Conservation (phyloP, 495 filamentous ascomycete genomes). For the Chaetomidium leptoderma region DNA sequence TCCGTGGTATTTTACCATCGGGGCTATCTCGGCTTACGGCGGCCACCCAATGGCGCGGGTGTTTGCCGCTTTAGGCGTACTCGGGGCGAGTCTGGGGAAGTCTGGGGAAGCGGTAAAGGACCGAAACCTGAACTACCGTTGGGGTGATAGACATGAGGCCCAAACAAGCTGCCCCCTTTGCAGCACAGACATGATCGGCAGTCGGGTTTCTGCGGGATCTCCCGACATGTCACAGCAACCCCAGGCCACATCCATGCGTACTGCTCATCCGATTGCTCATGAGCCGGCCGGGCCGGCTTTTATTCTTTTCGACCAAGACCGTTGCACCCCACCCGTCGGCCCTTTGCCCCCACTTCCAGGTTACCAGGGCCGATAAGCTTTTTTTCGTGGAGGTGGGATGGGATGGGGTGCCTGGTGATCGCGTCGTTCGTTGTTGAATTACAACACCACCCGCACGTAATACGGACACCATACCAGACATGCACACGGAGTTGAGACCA, state of each 20-base stretch:
- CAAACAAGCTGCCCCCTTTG: background rate
- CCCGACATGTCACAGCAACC: conserved; percentile 6
- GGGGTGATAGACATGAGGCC: background rate
- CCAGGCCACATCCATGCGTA: background rate
- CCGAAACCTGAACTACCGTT: background rate
- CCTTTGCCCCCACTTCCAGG: conserved; percentile 3
- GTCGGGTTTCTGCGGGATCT: conserved; percentile 8
- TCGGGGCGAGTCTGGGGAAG: conserved; percentile 2
- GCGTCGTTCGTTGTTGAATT: background rate
- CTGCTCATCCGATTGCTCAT: background rate
- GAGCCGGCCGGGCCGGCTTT: background rate
- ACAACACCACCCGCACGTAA: background rate
- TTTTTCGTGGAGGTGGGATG: background rate
- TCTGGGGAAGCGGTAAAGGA: conserved; percentile 1
- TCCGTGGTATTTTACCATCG: background rate
- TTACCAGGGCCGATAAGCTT: conserved; percentile 11
- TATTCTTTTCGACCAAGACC: background rate
- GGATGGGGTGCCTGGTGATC: background rate
- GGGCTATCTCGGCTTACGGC: background rate
- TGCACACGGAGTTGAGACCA: background rate
- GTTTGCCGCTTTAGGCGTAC: background rate
- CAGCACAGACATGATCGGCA: conserved; percentile 7
- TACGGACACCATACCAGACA: too few relatives aligned
- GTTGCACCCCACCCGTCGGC: background rate
- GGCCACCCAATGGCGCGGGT: background rate